Conservation (phyloP, 805 yeast species). For the Kazachstania bromeliacearum region DNA sequence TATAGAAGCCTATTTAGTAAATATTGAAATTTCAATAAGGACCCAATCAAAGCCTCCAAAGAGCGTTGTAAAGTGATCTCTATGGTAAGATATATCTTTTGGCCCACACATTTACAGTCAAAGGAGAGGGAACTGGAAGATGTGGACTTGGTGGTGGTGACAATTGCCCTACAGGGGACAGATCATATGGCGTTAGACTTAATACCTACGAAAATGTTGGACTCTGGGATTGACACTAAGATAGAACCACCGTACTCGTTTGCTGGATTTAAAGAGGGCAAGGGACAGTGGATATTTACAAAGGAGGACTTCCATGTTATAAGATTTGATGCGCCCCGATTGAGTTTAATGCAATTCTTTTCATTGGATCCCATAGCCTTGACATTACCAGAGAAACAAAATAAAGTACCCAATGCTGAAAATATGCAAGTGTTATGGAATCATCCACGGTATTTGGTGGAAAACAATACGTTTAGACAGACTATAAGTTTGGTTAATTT, state of each 20-base stretch:
- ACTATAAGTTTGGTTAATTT: constrained; percentile 1
- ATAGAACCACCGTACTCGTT: constrained; percentile 10
- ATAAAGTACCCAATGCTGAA: constrained; percentile 1
- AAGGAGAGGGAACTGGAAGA: constrained; percentile 1
- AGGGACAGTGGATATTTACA: constrained; percentile 6
- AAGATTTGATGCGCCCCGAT: constrained; percentile 63
- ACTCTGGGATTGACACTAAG: neutral
- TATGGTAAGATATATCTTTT: constrained; percentile 18
- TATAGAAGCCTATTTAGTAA: too few relatives aligned
- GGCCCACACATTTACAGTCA: constrained; percentile 14
- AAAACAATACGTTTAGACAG: constrained; percentile 2
- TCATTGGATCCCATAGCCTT: constrained; percentile 66
- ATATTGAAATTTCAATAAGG: too few relatives aligned
- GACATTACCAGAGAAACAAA: constrained; percentile 33
- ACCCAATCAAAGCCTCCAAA: too few relatives aligned
- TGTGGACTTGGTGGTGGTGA: constrained; percentile 9
- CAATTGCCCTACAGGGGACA: constrained; percentile 12
- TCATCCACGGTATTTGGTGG: constrained; percentile 1
- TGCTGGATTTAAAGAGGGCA: constrained; percentile 3
- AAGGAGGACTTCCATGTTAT: constrained; percentile 29
- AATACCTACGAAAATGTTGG: constrained; percentile 2
- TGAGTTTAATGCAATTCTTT: constrained; percentile 63
- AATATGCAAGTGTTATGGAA: neutral
- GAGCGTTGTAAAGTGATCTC: too few relatives aligned
- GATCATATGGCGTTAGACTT: constrained; percentile 20